Percentiles rank a stretch among this genome's conserved stretches.
Conservation (phyloP, 352 stramenopile genomes). For the Phytophthora citrophthora region DNA sequence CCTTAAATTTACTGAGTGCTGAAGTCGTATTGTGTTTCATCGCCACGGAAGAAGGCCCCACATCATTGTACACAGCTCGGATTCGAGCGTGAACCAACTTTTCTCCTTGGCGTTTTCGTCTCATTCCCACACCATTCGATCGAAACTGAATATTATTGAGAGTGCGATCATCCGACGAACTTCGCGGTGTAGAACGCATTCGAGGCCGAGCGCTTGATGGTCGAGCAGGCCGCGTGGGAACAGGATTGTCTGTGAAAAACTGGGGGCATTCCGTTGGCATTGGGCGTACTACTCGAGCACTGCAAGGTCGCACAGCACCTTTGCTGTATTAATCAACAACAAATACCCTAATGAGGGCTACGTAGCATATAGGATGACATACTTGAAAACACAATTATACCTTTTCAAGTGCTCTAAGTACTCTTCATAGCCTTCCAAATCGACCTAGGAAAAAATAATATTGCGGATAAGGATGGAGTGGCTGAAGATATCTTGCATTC, state of each 20-base stretch:
- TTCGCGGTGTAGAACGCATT: conserved; percentile 25
- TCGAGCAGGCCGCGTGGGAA: conserved; percentile 31
- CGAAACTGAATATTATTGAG: conserved; percentile 3
- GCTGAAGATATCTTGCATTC: background rate
- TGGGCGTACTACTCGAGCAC: conserved; percentile 40
- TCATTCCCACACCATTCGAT: conserved; percentile 22
- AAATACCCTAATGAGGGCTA: background rate
- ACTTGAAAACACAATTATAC: conserved; percentile 19
- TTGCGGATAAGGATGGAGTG: background rate
- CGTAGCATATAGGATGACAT: background rate
- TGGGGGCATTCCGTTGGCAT: conserved; percentile 54
- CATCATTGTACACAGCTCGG: conserved; percentile 57
- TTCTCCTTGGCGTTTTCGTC: conserved; percentile 48
- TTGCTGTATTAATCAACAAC: conserved; percentile 34
- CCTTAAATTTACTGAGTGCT: conserved; percentile 44
- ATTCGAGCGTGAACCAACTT: conserved; percentile 50
- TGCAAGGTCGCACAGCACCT: conserved; percentile 43
- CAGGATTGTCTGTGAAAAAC: conserved; percentile 54
- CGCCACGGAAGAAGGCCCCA: conserved; percentile 24
- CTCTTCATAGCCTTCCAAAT: conserved; percentile 68
- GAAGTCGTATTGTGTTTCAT: conserved; percentile 29
- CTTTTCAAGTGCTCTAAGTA: conserved; percentile 60
- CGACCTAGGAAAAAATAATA: conserved; percentile 37
- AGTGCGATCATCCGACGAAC: background rate
- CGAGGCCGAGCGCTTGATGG: conserved; percentile 52